Evolutionary conservation across 805 yeast species (phyloP), one percentile per base, ranked within the genome.

Genomic region (Groenewaldozyma tartarivorans): DNA sequence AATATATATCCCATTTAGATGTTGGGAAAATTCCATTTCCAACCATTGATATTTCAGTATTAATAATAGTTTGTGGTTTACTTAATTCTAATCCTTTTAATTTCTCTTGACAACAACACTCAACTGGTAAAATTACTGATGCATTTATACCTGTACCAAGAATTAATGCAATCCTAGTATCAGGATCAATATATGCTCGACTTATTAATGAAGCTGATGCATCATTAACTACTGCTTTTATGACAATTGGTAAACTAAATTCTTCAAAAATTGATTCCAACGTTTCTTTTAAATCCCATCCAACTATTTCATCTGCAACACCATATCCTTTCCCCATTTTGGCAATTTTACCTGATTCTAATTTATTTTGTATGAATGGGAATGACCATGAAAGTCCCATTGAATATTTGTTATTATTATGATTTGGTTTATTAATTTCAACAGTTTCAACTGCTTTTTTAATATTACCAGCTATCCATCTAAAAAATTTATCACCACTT

Each of bases 101-200:
- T 79, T 86, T 44, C 69, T 73, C 54, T 20, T 19, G 29, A 4
- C 7, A n/a, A 79, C 79, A 45, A 72, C 80, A 36, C 77, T 58
- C 42, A 71, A 72, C 60, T 68, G 72, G 63, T 79, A 84, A 18
- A 87, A 88, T 52, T 87, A 48, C 48, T 7, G 57, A 46, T n/a
- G 58, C 95, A 60, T 87, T 87, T 26, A 94, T 81, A 54, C 96
- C 96, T 1, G 96, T 87, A 50, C 96, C 96, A 51, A 85, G 84
- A 48, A 87, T 86, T 43, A 87, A 78, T 33, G 95, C 94, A 48
- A 87, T 69, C 7, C 76, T 74, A 13, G 95, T 81, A 63, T 62
- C 80, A 24, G 48, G 47, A 17, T 36, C 15, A n/a, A 20, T 15
- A 21, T 56, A 86, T 22, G 92, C 81, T 55, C 86, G 75, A 4